Conservation (phyloP, 1,139 yeast genomes). For the Candida sp. region DNA sequence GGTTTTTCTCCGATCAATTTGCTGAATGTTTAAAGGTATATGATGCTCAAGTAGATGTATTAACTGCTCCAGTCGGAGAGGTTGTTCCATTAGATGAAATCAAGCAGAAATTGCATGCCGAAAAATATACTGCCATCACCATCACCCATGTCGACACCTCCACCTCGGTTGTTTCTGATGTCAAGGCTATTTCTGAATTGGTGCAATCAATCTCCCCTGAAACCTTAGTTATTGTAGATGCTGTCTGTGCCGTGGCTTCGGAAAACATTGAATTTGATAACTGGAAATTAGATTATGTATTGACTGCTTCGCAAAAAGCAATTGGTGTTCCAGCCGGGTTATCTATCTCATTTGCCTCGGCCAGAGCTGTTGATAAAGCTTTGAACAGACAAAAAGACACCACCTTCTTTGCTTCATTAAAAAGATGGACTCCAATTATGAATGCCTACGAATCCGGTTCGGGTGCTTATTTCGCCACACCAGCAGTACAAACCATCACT, state of each 20-base stretch:
- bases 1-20: conserved; percentile 85
- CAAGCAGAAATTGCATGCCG: conserved; percentile 48
- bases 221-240: conserved; percentile 83
- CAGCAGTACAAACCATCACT: conserved; percentile 83
- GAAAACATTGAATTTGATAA: conserved; percentile 82
- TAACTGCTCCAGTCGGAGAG: conserved; percentile 71
- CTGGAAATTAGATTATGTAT: conserved; percentile 87
- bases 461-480: conserved; percentile 91
- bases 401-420: conserved; percentile 71
- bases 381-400: conserved; percentile 53
- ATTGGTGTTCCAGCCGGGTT: conserved; percentile 94
- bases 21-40: conserved; percentile 75
- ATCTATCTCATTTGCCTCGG: conserved; percentile 72
- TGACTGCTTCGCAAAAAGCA: conserved; percentile 95
- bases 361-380: conserved; percentile 67
- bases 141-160: conserved; percentile 97
- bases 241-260: conserved; percentile 91
- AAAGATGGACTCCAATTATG: conserved; percentile 90
- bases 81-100: conserved; percentile 58
- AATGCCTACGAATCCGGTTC: conserved; percentile 78
- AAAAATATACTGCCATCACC: conserved; percentile 67
- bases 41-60: conserved; percentile 66
- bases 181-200: conserved; percentile 57
- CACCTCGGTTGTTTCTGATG: conserved; percentile 82
- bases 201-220: conserved; percentile 72